These are phyloP conservation scores for Acer campestre DNA, from an alignment of 345 rosid species.

Conservation along the genomic window DNA sequence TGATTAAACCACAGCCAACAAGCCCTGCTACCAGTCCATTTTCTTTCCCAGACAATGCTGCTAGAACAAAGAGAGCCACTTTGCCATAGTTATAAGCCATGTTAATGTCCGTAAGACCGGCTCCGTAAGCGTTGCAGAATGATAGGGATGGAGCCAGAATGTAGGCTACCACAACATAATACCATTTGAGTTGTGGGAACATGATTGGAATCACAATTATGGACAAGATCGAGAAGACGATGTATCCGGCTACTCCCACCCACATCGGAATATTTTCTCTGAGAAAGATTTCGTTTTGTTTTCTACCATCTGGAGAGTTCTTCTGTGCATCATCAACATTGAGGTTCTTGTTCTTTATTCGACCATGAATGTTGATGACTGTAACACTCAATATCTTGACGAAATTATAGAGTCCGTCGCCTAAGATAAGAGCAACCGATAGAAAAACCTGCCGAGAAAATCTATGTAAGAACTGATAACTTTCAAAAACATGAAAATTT, in stretches of 20 bases:
- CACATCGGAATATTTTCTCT: conserved; percentile 80
- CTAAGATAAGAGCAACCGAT: conserved; percentile 83
- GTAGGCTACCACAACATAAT: conserved; percentile 73
- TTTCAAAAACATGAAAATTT: not conserved
- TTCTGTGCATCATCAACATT: conserved; percentile 24
- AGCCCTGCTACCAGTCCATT: conserved; percentile 85
- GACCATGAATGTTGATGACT: conserved; percentile 45
- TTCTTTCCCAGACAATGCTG: conserved; percentile 74
- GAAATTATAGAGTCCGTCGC: conserved; percentile 93
- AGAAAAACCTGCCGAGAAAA: conserved; percentile 56
- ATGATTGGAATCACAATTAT: conserved; percentile 66
- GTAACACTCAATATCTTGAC: conserved; percentile 62
- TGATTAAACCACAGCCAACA: conserved; percentile 86
- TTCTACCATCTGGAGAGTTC: conserved; percentile 34
- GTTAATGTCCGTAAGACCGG: conserved; percentile 95
- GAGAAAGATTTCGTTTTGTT: conserved; percentile 64
- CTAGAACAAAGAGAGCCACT: conserved; percentile 80
- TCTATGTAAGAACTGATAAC: not conserved
- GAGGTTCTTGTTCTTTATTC: conserved; percentile 45
- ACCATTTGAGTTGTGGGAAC: conserved; percentile 96
- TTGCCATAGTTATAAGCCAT: conserved; percentile 98
- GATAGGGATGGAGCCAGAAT: conserved; percentile 86
- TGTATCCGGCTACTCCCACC: conserved; percentile 65
- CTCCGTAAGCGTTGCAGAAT: conserved; percentile 93
- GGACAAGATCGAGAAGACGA: conserved; percentile 55